phyloP scores from a whole-genome alignment of 129 eudicot genomes.

The Artemisia annua region DNA sequence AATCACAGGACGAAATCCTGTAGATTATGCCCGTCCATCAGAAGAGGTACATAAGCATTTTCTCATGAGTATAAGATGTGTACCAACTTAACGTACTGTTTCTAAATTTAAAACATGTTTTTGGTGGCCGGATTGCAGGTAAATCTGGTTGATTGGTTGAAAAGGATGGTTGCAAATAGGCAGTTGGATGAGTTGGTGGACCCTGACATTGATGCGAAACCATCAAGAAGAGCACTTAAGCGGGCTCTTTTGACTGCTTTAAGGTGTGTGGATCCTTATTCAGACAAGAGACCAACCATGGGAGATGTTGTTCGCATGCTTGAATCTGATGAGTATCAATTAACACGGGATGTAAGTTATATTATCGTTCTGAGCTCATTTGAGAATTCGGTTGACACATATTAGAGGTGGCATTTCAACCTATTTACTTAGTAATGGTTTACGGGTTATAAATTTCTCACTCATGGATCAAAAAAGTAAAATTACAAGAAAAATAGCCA shows the following conservation, averaged over 20 bases:
- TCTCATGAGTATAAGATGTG: too few species aligned
- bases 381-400: neutral
- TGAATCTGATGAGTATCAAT: conserved; percentile 76
- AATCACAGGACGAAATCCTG: conserved; percentile 87
- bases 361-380: neutral
- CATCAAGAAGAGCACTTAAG: conserved; percentile 74
- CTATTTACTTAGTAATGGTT: neutral
- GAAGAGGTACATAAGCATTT: conserved; percentile 51
- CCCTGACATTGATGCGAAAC: conserved; percentile 58
- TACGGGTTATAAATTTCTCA: neutral
- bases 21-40: conserved; percentile 77
- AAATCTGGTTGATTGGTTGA: conserved; percentile 85
- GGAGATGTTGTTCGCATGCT: conserved; percentile 88
- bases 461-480: neutral
- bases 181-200: conserved; percentile 82
- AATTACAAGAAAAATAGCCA: neutral
- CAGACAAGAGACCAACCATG: conserved; percentile 72
- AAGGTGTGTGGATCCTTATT: conserved; percentile 82
- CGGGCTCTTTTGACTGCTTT: conserved; percentile 78
- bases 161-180: conserved; percentile 76
- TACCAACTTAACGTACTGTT: neutral
- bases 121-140: conserved; percentile 44
- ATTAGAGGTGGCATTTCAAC: neutral
- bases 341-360: conserved; percentile 60
- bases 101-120: neutral